Evolutionary conservation across 1,284 basidiomycete species (phyloP).

Genomic region (Ustilago esculenta): DNA sequence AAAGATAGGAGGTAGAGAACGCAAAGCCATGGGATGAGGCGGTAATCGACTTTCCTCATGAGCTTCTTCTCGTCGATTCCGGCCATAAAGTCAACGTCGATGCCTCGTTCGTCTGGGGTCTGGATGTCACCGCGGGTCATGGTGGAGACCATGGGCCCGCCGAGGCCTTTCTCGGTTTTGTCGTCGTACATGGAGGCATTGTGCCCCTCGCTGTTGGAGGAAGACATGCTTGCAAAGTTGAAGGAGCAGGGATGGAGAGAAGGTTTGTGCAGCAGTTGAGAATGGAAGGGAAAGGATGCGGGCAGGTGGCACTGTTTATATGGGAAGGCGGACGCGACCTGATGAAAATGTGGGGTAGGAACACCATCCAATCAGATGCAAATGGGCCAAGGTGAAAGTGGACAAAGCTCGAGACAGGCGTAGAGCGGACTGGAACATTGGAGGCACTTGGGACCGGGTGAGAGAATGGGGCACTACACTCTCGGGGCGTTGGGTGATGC

Average conservation of each 20-base stretch:
- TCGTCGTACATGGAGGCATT: slow-evolving; percentile 9
- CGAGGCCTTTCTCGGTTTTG: slow-evolving; percentile 17
- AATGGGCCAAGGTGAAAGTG: too few species aligned
- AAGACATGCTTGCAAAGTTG: slow-evolving; percentile 17
- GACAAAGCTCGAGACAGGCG: too few species aligned
- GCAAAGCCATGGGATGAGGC: slow-evolving; percentile 57
- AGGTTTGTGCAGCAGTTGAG: not conserved
- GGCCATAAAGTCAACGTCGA: slow-evolving; percentile 18
- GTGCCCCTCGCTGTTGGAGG: slow-evolving; percentile 20
- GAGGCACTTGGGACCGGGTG: too few species aligned
- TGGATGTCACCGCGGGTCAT: slow-evolving; percentile 10
- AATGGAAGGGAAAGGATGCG: too few species aligned
- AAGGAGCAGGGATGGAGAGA: not conserved
- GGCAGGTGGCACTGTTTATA: too few species aligned
- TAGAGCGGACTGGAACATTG: too few species aligned
- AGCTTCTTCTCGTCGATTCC: slow-evolving; percentile 60
- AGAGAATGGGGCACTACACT: too few species aligned
- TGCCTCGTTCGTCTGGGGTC: slow-evolving; percentile 4
- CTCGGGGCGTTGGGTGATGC: too few species aligned
- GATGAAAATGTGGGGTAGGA: too few species aligned
- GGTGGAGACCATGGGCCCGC: slow-evolving; percentile 15
- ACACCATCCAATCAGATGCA: too few species aligned
- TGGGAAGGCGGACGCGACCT: too few species aligned
- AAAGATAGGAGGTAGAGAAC: slow-evolving; percentile 55
- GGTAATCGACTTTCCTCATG: slow-evolving; percentile 59